Conservation (phyloP, 805 yeast genomes). For the Kodamaea laetipori region DNA sequence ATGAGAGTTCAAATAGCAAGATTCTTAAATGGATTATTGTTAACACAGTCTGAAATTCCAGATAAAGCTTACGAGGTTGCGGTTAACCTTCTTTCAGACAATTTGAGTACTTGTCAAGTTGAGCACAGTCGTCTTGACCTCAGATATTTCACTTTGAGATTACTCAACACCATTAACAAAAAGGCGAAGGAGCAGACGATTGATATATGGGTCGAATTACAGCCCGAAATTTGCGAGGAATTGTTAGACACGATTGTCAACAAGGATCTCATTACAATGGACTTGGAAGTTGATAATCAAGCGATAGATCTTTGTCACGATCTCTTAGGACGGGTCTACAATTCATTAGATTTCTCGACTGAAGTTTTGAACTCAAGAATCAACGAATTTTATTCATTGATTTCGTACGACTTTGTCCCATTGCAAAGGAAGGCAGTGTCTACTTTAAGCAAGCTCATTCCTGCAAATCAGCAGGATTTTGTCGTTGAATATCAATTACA, state of each 20-base stretch:
- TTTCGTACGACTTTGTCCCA: slow-evolving; percentile 21
- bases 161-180: slow-evolving; percentile 21
- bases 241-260: slow-evolving; percentile 45
- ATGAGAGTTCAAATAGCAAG: slow-evolving; percentile 54
- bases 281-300: slow-evolving; percentile 31
- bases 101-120: slow-evolving; percentile 43
- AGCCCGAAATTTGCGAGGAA: slow-evolving; percentile 40
- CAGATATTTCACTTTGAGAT: slow-evolving; percentile 47
- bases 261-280: slow-evolving; percentile 21
- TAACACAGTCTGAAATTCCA: slow-evolving; percentile 20
- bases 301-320: slow-evolving; percentile 37
- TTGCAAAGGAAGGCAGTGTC: slow-evolving; percentile 48
- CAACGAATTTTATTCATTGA: slow-evolving; percentile 38
- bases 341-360: slow-evolving; percentile 25
- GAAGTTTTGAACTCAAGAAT: slow-evolving; percentile 32
- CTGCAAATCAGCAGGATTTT: slow-evolving; percentile 53
- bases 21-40: slow-evolving; percentile 37
- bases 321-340: slow-evolving; percentile 33
- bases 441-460: slow-evolving; percentile 44
- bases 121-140: slow-evolving; percentile 46
- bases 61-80: slow-evolving; percentile 42
- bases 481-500: slow-evolving; percentile 63
- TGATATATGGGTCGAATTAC: slow-evolving; percentile 33
- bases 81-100: slow-evolving; percentile 42
- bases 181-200: slow-evolving; percentile 25